Conservation (phyloP, 257 asterid species). For the Asclepias syriaca region DNA sequence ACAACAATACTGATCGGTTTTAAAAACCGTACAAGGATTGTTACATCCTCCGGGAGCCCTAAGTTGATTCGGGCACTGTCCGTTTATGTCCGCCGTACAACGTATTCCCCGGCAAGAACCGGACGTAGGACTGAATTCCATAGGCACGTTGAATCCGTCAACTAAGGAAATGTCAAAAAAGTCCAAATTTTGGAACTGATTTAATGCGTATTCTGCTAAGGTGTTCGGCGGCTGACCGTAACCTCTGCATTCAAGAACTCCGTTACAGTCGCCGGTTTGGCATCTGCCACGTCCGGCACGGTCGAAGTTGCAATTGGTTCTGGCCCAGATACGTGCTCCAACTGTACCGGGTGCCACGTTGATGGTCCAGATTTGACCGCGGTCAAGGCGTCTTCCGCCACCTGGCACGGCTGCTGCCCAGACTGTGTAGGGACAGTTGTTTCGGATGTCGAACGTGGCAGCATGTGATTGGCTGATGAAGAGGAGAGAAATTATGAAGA, state of each 20-base stretch:
- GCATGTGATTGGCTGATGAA: too few relatives aligned
- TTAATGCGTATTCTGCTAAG: conserved; percentile 41
- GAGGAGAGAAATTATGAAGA: too few relatives aligned
- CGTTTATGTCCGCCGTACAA: background rate
- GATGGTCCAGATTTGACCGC: too few relatives aligned
- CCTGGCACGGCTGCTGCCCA: too few relatives aligned
- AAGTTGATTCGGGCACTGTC: conserved; percentile 39
- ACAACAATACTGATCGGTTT: conserved; percentile 64
- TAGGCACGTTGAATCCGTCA: conserved; percentile 32
- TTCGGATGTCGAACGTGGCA: too few relatives aligned
- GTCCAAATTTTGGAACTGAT: conserved; percentile 13
- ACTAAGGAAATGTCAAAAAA: background rate
- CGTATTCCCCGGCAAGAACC: conserved; percentile 17
- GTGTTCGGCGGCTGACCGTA: conserved; percentile 57
- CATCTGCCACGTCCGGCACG: conserved; percentile 21
- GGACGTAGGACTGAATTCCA: conserved; percentile 37
- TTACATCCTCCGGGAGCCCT: conserved; percentile 63
- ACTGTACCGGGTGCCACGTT: too few relatives aligned
- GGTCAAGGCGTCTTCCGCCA: too few relatives aligned
- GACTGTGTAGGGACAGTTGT: too few relatives aligned
- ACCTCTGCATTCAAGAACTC: conserved; percentile 30
- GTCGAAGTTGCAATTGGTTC: conserved; percentile 28
- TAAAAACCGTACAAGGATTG: conserved; percentile 68
- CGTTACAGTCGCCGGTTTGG: conserved; percentile 34
- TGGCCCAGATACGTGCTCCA: conserved; percentile 34